Base-by-base conservation (phyloP, 306 rosid species). In the Abrus pulchellus region DNA sequence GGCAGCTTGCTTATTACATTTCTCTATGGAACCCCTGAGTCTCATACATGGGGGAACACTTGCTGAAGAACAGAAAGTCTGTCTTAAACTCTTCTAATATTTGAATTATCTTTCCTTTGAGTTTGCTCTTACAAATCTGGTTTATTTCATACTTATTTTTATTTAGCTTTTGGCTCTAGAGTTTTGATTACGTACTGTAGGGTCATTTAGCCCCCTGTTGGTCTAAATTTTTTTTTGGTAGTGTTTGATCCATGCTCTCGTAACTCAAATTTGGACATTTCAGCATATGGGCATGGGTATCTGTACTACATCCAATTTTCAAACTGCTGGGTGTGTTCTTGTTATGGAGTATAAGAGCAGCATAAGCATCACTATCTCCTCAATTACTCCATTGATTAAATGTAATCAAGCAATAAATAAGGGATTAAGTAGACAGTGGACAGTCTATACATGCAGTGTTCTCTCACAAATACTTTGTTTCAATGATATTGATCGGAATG, bases 1-100 rank as follows among this genome's bases (percentile, higher is more conserved):
- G 99, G 86, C 90, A 55, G 94, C 97, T 71, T 95, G 94, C 84
- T 84, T 86, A 53, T 89, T 89, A 77, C 98, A 95, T 85, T 90
- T 95, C 90, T 91, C 94, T 61, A 60, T 45, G 71, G 97, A 93
- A 85, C 97, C 99, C 77, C 71, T 87, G 54, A 89, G 97, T 82
- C 88, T 90, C 82, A 55, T 88, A 69, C 90, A 89, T 29, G 88
- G 89, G 50, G 81, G 80, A 74, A 81, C 82, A 79, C 84, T 88
- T 9, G 78, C 80, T 69, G 97, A 87, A 83, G 89, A 87, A 52
- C 81, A 79, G 64, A 64, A 86, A 90, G 92, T 88, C 56, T 7
- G 76, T 82, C 78, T 78, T 70, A 70, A 65, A 83, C 80, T 73
- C 63, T 73, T 68, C 56, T 68, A 83, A 56, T 34, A 11, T 60